These are phyloP conservation scores for Conidiobolus incongruus DNA, from an alignment of 371 early-diverging fungal genomes.

Conservation along the genomic window DNA sequence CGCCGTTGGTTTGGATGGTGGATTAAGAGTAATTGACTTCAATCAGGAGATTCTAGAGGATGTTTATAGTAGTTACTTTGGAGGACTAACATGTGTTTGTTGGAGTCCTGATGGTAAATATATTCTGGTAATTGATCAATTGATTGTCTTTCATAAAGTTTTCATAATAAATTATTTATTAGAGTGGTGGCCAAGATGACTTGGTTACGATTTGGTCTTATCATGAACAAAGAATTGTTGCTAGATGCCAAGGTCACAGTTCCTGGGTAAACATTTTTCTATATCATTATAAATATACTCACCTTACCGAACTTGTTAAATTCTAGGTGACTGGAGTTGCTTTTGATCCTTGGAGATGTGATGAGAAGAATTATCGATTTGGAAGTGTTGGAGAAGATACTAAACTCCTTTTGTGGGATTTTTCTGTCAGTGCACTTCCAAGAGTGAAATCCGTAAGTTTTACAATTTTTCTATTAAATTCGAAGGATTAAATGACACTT, in stretches of 20 bases:
- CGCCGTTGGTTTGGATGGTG: constrained; percentile 51
- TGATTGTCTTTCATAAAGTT: no score
- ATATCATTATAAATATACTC: no score
- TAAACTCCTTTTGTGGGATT: constrained; percentile 75
- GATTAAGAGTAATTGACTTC: constrained; percentile 51
- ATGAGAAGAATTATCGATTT: constrained; percentile 63
- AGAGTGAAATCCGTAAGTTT: constrained; percentile 38
- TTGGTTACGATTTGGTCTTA: constrained; percentile 78
- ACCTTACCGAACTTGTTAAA: no score
- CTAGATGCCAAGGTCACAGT: constrained; percentile 80
- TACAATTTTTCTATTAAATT: background rate
- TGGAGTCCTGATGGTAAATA: constrained; percentile 90
- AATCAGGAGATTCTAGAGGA: constrained; percentile 41
- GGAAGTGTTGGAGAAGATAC: constrained; percentile 83
- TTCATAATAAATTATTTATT: no score
- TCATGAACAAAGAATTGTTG: constrained; percentile 46
- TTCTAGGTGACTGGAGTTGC: constrained; percentile 53
- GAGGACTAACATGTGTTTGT: constrained; percentile 58
- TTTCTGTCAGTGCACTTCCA: constrained; percentile 52
- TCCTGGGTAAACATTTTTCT: no score
- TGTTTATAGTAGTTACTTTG: constrained; percentile 55
- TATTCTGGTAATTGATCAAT: no score
- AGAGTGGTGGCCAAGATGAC: constrained; percentile 94
- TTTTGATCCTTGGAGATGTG: constrained; percentile 79
- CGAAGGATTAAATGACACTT: background rate